Evolutionary conservation across 2,329 filamentous ascomycete species (phyloP), one percentile per base, ranked within the genome.

Genomic region (Apiospora rasikravindrae): DNA sequence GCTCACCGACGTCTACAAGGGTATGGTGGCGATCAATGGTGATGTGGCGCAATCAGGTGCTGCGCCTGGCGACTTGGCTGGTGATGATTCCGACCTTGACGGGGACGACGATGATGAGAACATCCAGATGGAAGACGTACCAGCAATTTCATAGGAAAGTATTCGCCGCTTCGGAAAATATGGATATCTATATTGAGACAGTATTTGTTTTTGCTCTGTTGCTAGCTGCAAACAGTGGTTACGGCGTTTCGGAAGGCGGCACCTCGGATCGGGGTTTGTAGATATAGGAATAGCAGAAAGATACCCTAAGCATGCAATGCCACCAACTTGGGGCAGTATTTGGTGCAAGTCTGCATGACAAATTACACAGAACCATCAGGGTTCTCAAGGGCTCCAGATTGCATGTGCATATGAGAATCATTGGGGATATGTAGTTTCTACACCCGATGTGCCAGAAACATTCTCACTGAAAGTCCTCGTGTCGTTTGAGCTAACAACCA

Each of bases 101-200:
- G 88, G 89, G 14, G 93, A 93, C 51, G 90, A 87, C 13, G 87
- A 88, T 37, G 90, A 91, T 29, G 89, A 90, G 29, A 87, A 91
- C 70, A 85, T 92, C 72, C 91, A 94, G 81, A 95, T 96, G 88
- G 93, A 96, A 81, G 93, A 95, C 81, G 92, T 95, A n/a, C 77
- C 88, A 53, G 78, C 75, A 61, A 71, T 70, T 16, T 57, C 68
- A 76, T 69, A 82, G 42, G 69, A 40, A 57, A 14, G 33, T 37
- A 47, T 47, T 37, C 33, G 40, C 13, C 13, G 40, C 40, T 42
- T 42, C 40, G 40, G 40, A 10, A 11, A 42, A 42, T 42, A 6
- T 37, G 33, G 33, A 7, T 37, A 37, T 7, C 5, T 37, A 7
- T 37, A 37, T 19, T 16, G 26, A 11, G 19, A 51, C 14, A 24